phyloP scores from a whole-genome alignment of 768 basidiomycete genomes.

The Mycena belliarum region DNA sequence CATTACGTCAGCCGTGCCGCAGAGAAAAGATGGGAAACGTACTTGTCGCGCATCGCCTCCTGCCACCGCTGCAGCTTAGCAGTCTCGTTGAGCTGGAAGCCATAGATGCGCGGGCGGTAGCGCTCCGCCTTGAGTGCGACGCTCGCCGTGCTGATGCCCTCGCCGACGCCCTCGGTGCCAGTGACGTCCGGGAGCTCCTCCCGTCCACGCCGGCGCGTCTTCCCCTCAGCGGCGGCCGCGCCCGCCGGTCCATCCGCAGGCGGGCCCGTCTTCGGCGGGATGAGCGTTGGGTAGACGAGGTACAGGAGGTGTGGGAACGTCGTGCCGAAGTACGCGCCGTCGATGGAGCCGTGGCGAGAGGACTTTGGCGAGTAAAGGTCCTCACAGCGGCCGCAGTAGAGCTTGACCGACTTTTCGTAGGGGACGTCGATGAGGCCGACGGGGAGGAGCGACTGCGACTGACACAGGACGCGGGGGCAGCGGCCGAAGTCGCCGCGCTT shows the following conservation, averaged over 20 bases:
- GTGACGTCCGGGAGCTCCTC: conserved; percentile 57
- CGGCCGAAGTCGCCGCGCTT: conserved; percentile 98
- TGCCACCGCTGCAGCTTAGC: conserved; percentile 96
- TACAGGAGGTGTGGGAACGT: conserved; percentile 97
- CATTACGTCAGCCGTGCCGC: background rate
- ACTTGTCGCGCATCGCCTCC: conserved; percentile 88
- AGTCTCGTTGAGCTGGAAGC: conserved; percentile 93
- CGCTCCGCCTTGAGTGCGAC: conserved; percentile 89
- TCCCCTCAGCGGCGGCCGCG: conserved; percentile 38
- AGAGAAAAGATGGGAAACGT: conserved; percentile 25
- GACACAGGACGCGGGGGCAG: conserved; percentile 96
- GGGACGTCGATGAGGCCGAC: conserved; percentile 97
- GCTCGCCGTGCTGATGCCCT: conserved; percentile 72
- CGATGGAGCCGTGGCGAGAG: conserved; percentile 94
- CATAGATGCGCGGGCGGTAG: conserved; percentile 93
- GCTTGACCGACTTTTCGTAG: conserved; percentile 98
- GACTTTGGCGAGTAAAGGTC: conserved; percentile 98
- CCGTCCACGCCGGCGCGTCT: conserved; percentile 30
- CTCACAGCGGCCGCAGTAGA: conserved; percentile 97
- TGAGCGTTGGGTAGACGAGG: conserved; percentile 93
- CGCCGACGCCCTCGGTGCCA: conserved; percentile 57
- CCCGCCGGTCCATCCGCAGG: conserved; percentile 21
- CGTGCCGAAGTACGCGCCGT: conserved; percentile 98
- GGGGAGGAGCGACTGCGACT: conserved; percentile 91
- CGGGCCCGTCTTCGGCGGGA: conserved; percentile 75